Conservation (phyloP, 1,139 yeast species). For the Magnusiomyces sp. region DNA sequence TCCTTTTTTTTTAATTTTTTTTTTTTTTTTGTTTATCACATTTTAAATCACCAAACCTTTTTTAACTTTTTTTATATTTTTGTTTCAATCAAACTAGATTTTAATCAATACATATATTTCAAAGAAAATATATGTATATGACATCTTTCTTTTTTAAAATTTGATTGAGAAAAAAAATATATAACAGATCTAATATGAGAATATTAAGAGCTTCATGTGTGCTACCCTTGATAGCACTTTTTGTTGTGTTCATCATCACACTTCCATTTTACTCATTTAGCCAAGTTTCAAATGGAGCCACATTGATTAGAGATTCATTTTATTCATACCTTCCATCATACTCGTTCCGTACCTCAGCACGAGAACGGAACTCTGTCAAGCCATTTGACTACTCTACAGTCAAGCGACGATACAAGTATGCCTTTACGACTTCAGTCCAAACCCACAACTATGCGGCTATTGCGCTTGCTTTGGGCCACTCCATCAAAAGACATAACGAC, state of each 20-base stretch:
- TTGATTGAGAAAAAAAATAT: background rate
- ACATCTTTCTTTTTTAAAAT: background rate
- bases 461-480: constrained; percentile 21
- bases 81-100: background rate
- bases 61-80: background rate
- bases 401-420: constrained; percentile 7
- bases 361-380: constrained; percentile 5
- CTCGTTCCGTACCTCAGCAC: constrained; percentile 4
- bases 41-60: background rate
- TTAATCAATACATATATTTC: background rate
- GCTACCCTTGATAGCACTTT: constrained; percentile 5
- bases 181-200: constrained; percentile 5
- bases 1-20: background rate
- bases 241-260: constrained; percentile 1
- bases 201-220: constrained; percentile 7
- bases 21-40: background rate
- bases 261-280: constrained; percentile 6
- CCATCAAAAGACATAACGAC: constrained; percentile 20
- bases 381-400: constrained; percentile 7
- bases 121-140: background rate
- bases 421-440: constrained; percentile 21
- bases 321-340: constrained; percentile 7
- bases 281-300: constrained; percentile 2
- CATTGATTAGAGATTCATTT: background rate
- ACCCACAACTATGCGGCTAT: constrained; percentile 18